Base-by-base conservation (phyloP, 1,139 yeast genomes). In the Candida sp. region DNA sequence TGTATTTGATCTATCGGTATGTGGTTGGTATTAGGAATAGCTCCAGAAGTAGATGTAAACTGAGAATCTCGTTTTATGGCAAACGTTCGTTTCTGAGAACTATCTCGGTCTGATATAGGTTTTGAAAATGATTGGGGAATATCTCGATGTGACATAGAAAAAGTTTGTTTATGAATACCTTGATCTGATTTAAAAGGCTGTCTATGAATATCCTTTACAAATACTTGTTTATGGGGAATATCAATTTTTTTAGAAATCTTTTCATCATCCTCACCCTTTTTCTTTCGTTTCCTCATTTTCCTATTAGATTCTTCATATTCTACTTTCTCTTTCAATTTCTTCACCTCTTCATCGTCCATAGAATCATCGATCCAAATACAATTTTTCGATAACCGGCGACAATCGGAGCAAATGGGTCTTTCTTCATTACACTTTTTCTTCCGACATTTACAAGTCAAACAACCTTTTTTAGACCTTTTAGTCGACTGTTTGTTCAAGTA, bases 361-460 rank as follows among this genome's bases (percentile, higher is more conserved):
- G 53, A 55, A 9, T 56, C 54, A 45, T 68, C 73, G 8, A 67
- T 52, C 68, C 73, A 70, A 9, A 66, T 64, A 57, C 90, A 84
- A 29, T 67, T 71, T 40, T 81, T 68, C 2, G 73, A 67, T 27
- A 84, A 60, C 45, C 90, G 62, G 5, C 55, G 46, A 58, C 90
- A 84, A 45, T 84, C 87, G 0, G 68, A 58, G 55, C 93, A 85
- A 3, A 57, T 55, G 2, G 93, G 93, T 45, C 70, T 71, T 1
- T 58, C 58, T 56, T 85, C 93, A 54, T 84, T 81, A 54, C 93
- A 85, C 51, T 87, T 79, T 60, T 85, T 85, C 69, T 85, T 85
- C 35, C 93, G 64, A 39, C 76, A 72, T 46, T 88, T 79, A 54
- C 93, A 85, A 0, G 90, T 83, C 38, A 83, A 62, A 57, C 93